Evolutionary conservation across 2,329 filamentous ascomycete genomes (phyloP), one percentile per base, ranked within the genome.

Genomic region (Pseudogymnoascus sp.): DNA sequence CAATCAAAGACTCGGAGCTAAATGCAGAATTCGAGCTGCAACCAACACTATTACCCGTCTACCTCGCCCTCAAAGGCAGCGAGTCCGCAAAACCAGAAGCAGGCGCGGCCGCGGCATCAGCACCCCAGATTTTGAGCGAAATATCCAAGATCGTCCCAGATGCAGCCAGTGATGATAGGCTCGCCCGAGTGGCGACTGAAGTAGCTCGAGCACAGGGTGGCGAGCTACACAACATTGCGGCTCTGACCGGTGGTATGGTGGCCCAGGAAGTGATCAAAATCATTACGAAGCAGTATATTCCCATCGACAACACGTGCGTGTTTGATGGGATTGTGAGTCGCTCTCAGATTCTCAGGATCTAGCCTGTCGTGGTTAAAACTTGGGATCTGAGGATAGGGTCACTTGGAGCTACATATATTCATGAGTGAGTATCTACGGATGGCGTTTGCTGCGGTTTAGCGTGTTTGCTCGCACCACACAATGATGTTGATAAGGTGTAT

Each of bases 201-300:
- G 81, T 91, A 46, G 84, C 88, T 36, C 86, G 96, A 65, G 89
- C 91, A 37, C 87, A 85, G 59, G 90, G 91, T 28, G 90, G 87
- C 62, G 96, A 99, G 75, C 78, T 99, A 65, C 95, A 99, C 78
- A 97, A 97, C 73, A 90, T 96, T 63, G 89, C 93, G 34, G 88
- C 93, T 25, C 78, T 96, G 63, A 89, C 88, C 1, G 96, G 95
- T 31, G 96, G 95, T 2, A 89, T 99, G 79, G 89, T 96, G 59
- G 91, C 93, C n/a, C 96, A 99, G 76, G 95, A 99, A 78, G 85
- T 93, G 66, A 96, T 99, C 78, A 99, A 99, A 75, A 84, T 93
- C 64, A 84, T 89, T 70, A 89, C 87, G 11, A 86, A 85, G 71
- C 87, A 90, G 77, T 90, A 89, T 75, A 79, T 89, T 46, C 86